Conservation (phyloP, 257 asterid genomes). For the Primulina tabacum region DNA sequence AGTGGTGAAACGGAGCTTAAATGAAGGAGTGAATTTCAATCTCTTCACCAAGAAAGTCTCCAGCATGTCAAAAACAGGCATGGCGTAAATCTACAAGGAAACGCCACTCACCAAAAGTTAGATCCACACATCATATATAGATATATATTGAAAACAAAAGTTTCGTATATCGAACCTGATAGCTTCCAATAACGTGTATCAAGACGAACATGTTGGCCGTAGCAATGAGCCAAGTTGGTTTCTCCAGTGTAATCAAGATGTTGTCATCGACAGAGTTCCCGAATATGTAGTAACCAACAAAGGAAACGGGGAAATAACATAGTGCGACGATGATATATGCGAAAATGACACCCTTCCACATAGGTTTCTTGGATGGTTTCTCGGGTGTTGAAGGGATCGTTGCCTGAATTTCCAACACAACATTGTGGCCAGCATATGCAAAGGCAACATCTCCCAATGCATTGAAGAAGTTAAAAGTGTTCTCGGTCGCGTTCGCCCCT, state of each 20-base stretch:
- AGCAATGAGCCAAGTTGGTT: constrained; percentile 53
- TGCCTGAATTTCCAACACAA: constrained; percentile 59
- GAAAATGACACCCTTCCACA: constrained; percentile 52
- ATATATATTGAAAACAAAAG: too few species aligned
- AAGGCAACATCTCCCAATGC: constrained; percentile 47
- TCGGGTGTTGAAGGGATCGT: constrained; percentile 54
- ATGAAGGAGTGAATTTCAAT: constrained; percentile 34
- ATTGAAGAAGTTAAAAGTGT: constrained; percentile 36
- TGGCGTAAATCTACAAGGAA: constrained; percentile 40
- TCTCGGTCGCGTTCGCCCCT: constrained; percentile 16
- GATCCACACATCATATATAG: neutral
- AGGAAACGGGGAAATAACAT: constrained; percentile 51
- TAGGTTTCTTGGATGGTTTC: constrained; percentile 44
- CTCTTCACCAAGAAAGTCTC: constrained; percentile 51
- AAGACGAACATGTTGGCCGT: constrained; percentile 46
- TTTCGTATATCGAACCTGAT: too few species aligned
- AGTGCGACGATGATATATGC: constrained; percentile 41
- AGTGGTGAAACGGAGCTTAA: constrained; percentile 37
- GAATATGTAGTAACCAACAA: constrained; percentile 37
- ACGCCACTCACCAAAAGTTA: neutral
- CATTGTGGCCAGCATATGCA: constrained; percentile 49
- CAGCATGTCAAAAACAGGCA: constrained; percentile 61
- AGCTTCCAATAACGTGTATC: constrained; percentile 27
- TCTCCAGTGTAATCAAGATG: constrained; percentile 38
- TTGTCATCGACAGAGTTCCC: constrained; percentile 51